Evolutionary conservation across 768 basidiomycete species (phyloP).

Genomic region (Tulasnella sp.): DNA sequence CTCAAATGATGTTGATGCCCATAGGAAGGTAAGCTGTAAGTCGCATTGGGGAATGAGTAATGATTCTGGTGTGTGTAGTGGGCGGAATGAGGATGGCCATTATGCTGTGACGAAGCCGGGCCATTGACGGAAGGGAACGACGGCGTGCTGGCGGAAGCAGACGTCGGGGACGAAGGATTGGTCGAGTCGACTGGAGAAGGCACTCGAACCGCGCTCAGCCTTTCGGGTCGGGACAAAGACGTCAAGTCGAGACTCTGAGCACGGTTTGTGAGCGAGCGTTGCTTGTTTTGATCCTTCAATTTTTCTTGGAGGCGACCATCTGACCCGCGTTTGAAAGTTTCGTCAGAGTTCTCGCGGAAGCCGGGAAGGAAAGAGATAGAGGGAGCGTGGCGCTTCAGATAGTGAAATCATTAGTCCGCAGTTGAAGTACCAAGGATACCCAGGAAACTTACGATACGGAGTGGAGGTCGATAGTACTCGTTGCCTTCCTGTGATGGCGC

Average conservation of each 20-base stretch:
- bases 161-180: slow-evolving; percentile 5
- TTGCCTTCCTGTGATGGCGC: slow-evolving; percentile 35
- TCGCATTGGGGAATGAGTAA: slow-evolving; percentile 2
- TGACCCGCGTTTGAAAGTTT: slow-evolving; percentile 68
- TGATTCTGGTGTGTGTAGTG: slow-evolving; percentile 12
- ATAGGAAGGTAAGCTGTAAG: not conserved
- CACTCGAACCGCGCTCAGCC: not conserved
- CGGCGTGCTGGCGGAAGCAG: slow-evolving; percentile 4
- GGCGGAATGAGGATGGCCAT: not conserved
- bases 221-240: slow-evolving; percentile 50
- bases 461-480: not conserved
- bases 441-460: not conserved
- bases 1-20: slow-evolving; percentile 8
- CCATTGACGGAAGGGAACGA: slow-evolving; percentile 15
- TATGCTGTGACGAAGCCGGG: not conserved
- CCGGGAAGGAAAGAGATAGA: slow-evolving; percentile 1
- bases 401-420: not conserved
- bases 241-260: slow-evolving; percentile 86
- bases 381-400: slow-evolving; percentile 18
- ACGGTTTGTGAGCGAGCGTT: slow-evolving; percentile 66
- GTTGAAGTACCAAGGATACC: too few species aligned
- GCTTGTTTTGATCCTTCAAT: slow-evolving; percentile 51
- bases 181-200: slow-evolving; percentile 1
- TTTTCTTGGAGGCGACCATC: slow-evolving; percentile 79
- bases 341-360: slow-evolving; percentile 31